phyloP scores from a whole-genome alignment of 306 rosid genomes.

The Quercus bicolor region DNA sequence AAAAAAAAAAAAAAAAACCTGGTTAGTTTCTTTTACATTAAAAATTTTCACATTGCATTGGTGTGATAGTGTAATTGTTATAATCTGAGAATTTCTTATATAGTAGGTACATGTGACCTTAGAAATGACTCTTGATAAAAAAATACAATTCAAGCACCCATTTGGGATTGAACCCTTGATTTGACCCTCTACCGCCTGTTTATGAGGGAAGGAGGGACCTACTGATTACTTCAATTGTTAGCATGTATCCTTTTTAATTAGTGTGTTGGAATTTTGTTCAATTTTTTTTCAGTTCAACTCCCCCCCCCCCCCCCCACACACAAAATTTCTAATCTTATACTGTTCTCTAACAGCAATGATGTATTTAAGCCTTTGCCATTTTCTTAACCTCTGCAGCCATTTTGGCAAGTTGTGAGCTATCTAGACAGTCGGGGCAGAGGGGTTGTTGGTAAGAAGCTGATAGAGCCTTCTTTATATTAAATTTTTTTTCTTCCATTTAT shows the following conservation, averaged over 20 bases:
- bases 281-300: not conserved
- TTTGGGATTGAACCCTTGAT: not conserved
- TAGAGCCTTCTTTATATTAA: not conserved
- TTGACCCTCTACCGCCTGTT: not conserved
- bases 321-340: not conserved
- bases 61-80: not conserved
- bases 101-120: not conserved
- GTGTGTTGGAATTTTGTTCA: not conserved
- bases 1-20: not conserved
- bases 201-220: not conserved
- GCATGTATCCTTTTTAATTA: not conserved
- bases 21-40: not conserved
- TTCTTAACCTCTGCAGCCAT: slow-evolving; percentile 64
- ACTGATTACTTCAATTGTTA: too few relatives aligned
- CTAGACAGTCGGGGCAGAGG: slow-evolving; percentile 70
- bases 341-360: not conserved
- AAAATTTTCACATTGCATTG: not conserved
- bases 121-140: not conserved
- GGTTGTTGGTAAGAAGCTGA: slow-evolving; percentile 70
- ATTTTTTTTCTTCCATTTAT: slow-evolving; percentile 5
- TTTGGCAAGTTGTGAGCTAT: slow-evolving; percentile 80
- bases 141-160: not conserved
- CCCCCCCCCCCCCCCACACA: not conserved
- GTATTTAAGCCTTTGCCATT: slow-evolving; percentile 5
- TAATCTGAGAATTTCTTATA: not conserved